Base-by-base conservation (phyloP, 2,329 filamentous ascomycete species). In the Phaeosphaeriaceae sp. region DNA sequence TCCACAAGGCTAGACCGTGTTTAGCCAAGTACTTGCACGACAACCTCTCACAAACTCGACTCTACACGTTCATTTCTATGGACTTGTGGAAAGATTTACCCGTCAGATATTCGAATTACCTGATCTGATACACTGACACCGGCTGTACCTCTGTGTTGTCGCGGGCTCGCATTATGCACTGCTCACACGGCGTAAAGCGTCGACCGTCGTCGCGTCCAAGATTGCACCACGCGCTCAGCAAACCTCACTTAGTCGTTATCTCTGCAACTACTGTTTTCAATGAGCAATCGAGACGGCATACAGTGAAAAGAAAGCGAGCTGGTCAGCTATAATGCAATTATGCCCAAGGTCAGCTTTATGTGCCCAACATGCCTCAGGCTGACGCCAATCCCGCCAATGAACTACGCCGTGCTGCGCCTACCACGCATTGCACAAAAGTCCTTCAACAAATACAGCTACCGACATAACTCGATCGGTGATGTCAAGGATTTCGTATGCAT, bases 351-450 rank as follows among this genome's bases (percentile, higher is more conserved):
- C 1, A 48, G 36, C 51, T 36, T 15, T 33, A 27, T 45, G 50
- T 44, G 63, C 68, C 69, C 67, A 63, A 71, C 44, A 53, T 56
- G 48, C 51, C 48, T 51, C 61, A 68, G 60, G 64, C 64, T 65
- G 58, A 65, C 53, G 52, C 48, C 40, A 11, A 46, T 57, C 50
- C 41, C 48, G 50, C 69, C 68, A 73, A 71, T 73, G 49, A 60
- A 48, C 33, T 55, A 57, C 65, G 64, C 68, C 61, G 63, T 57
- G 57, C 17, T 48, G 49, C 41, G 42, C 31, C 31, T 11, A 36
- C 53, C 57, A 58, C 53, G 45, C 49, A 46, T 36, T 27, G 54
- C 54, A 51, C 51, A 57, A 49, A 52, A 46, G 60, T 66, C 62
- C 65, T 67, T 48, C 60, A 57, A 41, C 10, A 40, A n/a, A 44